These are phyloP conservation scores for Ophiosphaerella herpotricha DNA, from an alignment of 2,329 filamentous ascomycete genomes.

Conservation along the genomic window DNA sequence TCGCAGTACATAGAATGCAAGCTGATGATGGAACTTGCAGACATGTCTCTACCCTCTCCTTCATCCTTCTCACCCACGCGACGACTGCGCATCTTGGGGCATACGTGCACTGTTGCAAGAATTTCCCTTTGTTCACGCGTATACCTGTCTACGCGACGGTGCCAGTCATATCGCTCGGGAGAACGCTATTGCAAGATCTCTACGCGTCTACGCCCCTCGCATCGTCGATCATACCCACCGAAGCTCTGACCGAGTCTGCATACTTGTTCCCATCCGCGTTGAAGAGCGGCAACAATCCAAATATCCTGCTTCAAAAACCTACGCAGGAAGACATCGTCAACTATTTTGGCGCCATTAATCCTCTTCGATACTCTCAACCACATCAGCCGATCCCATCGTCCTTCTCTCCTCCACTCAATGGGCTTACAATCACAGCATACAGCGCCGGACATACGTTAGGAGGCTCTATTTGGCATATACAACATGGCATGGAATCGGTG, in stretches of 20 bases:
- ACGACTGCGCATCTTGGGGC: conserved; percentile 90
- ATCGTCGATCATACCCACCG: conserved; percentile 76
- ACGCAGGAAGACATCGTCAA: conserved; percentile 85
- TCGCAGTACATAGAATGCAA: conserved; percentile 16
- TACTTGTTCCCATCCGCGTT: conserved; percentile 56
- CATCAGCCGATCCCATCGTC: conserved; percentile 86
- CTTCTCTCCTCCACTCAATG: conserved; percentile 86
- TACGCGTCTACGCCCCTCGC: conserved; percentile 90
- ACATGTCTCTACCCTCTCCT: conserved; percentile 86
- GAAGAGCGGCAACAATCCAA: conserved; percentile 51
- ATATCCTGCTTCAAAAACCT: conserved; percentile 69
- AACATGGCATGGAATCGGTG: conserved; percentile 93
- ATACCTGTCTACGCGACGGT: conserved; percentile 94
- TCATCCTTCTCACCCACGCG: conserved; percentile 93
- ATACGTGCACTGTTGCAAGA: conserved; percentile 95
- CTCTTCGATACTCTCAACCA: conserved; percentile 95
- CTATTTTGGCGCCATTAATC: conserved; percentile 89
- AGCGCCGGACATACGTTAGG: conserved; percentile 95
- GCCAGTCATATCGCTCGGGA: conserved; percentile 89
- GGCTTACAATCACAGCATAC: conserved; percentile 93
- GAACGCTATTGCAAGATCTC: conserved; percentile 87
- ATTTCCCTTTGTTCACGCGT: conserved; percentile 87
- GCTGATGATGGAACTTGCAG: conserved; percentile 52
- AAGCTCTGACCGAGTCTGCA: conserved; percentile 71
- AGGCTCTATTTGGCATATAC: conserved; percentile 98